These are phyloP conservation scores for Podaxis sp. DNA, from an alignment of 768 basidiomycete species.

Conservation along the genomic window DNA sequence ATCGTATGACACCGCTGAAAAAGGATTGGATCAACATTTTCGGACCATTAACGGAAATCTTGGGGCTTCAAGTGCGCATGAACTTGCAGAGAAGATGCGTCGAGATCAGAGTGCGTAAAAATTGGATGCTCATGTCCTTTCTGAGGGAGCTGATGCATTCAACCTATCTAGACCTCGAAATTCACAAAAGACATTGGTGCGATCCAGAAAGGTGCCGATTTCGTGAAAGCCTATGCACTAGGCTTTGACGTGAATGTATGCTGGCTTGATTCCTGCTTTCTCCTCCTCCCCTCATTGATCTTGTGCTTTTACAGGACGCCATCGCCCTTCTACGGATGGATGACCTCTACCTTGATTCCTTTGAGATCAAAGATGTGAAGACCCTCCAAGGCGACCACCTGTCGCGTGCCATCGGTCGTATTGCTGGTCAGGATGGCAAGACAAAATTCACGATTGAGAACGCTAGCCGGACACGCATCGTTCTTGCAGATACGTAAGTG, in stretches of 20 bases:
- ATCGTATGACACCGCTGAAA: constrained; percentile 96
- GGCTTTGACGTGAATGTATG: constrained; percentile 92
- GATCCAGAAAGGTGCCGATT: constrained; percentile 95
- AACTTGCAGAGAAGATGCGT: constrained; percentile 86
- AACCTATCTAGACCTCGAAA: constrained; percentile 71
- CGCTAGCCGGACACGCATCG: constrained; percentile 93
- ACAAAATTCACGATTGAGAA: constrained; percentile 99
- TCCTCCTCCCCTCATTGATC: neutral
- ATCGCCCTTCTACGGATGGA: constrained; percentile 94
- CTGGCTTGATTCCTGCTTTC: neutral
- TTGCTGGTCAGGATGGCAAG: constrained; percentile 98
- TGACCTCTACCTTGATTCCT: constrained; percentile 96
- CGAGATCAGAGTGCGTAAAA: constrained; percentile 77
- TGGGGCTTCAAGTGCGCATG: constrained; percentile 96
- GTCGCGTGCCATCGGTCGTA: constrained; percentile 97
- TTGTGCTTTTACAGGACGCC: constrained; percentile 63
- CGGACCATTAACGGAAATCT: constrained; percentile 90
- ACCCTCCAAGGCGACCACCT: constrained; percentile 96
- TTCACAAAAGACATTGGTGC: constrained; percentile 92
- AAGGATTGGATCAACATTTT: constrained; percentile 96
- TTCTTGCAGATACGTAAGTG: constrained; percentile 93
- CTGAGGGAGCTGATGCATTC: neutral
- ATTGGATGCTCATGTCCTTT: neutral
- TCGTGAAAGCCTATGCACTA: constrained; percentile 89
- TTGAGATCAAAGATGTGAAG: constrained; percentile 99